A percentile compares a stretch with the other conserved stretches of the same genome.
Evolutionary conservation across 2,329 filamentous ascomycete species (phyloP).

Genomic region (Didymellaceae sp.): DNA sequence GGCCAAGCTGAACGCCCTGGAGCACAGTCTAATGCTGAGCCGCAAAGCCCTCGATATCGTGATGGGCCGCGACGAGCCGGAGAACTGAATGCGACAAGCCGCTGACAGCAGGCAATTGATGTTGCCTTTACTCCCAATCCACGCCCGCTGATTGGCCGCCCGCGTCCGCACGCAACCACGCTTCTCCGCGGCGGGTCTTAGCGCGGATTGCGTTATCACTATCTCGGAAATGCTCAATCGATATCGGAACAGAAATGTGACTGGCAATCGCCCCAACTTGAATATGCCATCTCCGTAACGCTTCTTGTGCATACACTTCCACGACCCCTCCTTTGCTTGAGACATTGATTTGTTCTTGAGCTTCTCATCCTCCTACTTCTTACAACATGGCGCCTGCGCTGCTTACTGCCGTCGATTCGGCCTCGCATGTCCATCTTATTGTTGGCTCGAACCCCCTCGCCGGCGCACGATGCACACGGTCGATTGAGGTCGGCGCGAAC

Average conservation of each 20-base stretch:
- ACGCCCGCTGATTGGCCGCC: slow-evolving; percentile 9
- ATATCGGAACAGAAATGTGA: slow-evolving; percentile 19
- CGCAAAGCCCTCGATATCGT: slow-evolving; percentile 76
- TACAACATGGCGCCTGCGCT: slow-evolving; percentile 60
- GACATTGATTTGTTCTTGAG: slow-evolving; percentile 18
- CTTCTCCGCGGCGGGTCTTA: slow-evolving; percentile 11
- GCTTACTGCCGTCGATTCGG: slow-evolving; percentile 74
- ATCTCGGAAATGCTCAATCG: slow-evolving; percentile 16
- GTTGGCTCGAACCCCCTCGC: slow-evolving; percentile 87
- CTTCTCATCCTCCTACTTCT: neutral
- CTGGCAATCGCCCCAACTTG: slow-evolving; percentile 12
- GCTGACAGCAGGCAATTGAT: slow-evolving; percentile 3
- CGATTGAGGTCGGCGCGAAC: slow-evolving; percentile 79
- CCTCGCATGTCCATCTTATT: slow-evolving; percentile 78
- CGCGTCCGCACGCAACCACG: neutral
- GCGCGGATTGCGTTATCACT: slow-evolving; percentile 17
- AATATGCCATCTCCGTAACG: slow-evolving; percentile 6
- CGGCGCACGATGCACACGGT: slow-evolving; percentile 80
- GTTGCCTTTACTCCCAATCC: neutral
- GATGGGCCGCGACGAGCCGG: slow-evolving; percentile 68
- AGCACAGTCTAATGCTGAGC: slow-evolving; percentile 73
- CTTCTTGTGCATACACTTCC: slow-evolving; percentile 2
- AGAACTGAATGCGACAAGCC: slow-evolving; percentile 24
- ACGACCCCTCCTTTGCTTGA: slow-evolving; percentile 4
- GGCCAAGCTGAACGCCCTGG: slow-evolving; percentile 80